Evolutionary conservation across 2,329 filamentous ascomycete species (phyloP).

Genomic region (Sphaerulina populicola): DNA sequence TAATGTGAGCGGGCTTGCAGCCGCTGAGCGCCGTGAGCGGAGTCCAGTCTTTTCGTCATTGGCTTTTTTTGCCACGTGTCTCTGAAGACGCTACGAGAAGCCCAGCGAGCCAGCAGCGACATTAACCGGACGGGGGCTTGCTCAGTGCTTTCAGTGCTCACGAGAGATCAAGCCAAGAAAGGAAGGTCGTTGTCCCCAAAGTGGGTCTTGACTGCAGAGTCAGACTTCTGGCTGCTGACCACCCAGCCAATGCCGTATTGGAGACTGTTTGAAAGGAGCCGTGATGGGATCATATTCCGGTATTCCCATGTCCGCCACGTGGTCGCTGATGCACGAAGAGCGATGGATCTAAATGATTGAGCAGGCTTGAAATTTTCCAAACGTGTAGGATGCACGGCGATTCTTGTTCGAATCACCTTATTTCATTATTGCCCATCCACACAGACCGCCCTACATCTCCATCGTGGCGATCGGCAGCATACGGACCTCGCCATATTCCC

Average conservation of each 20-base stretch:
- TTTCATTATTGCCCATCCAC: neutral
- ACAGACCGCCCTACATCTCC: neutral
- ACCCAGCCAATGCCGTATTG: conserved; percentile 8
- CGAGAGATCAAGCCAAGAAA: conserved; percentile 2
- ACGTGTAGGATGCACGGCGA: neutral
- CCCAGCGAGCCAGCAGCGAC: conserved; percentile 6
- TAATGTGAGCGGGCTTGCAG: neutral
- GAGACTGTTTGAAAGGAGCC: conserved; percentile 9
- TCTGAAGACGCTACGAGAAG: conserved; percentile 1
- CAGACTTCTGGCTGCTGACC: conserved; percentile 1
- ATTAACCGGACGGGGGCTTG: neutral
- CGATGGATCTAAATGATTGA: neutral
- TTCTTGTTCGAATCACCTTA: neutral
- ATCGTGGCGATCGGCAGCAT: neutral
- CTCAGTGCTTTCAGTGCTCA: neutral
- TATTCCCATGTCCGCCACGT: conserved; percentile 13
- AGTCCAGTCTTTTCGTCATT: conserved; percentile 3
- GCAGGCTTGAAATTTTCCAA: neutral
- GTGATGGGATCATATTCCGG: neutral
- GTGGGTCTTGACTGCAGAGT: conserved; percentile 4
- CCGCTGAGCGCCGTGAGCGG: neutral
- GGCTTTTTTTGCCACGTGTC: conserved; percentile 14
- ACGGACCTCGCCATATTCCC: neutral
- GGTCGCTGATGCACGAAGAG: conserved; percentile 2
- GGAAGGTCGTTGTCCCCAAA: conserved; percentile 5